phyloP scores from a whole-genome alignment of 2,329 filamentous ascomycete species.

The Claviceps cyperi region DNA sequence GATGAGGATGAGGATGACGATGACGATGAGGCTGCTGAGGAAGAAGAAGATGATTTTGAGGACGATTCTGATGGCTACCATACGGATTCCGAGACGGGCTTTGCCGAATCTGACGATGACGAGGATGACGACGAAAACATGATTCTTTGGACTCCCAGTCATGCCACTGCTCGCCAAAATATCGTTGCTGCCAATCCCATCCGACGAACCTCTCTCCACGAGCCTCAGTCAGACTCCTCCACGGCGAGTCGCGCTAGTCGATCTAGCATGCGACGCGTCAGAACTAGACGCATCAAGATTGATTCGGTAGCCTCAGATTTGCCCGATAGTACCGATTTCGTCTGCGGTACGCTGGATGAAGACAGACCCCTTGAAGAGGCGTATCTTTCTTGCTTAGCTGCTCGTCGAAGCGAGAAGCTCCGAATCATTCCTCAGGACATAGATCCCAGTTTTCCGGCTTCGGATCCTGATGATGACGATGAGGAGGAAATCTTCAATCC shows the following conservation, averaged over 20 bases:
- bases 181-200: slow-evolving; percentile 20
- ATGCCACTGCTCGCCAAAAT: slow-evolving; percentile 22
- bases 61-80: slow-evolving; percentile 56
- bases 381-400: slow-evolving; percentile 73
- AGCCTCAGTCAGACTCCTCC: slow-evolving; percentile 47
- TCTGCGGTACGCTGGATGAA: slow-evolving; percentile 95
- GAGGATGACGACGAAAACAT: slow-evolving; percentile 52
- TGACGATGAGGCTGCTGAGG: slow-evolving; percentile 34
- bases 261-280: slow-evolving; percentile 15
- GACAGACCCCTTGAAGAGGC: slow-evolving; percentile 89
- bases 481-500: slow-evolving; percentile 52
- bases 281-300: slow-evolving; percentile 12
- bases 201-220: slow-evolving; percentile 25
- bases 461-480: slow-evolving; percentile 76
- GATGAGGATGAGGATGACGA: slow-evolving; percentile 29
- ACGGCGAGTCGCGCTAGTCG: slow-evolving; percentile 27
- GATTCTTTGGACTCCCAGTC: slow-evolving; percentile 39
- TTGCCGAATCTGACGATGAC: slow-evolving; percentile 54
- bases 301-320: slow-evolving; percentile 56
- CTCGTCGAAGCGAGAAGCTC: slow-evolving; percentile 68
- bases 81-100: slow-evolving; percentile 56
- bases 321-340: slow-evolving; percentile 95
- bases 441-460: slow-evolving; percentile 92
- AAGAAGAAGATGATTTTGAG: slow-evolving; percentile 35
- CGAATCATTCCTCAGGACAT: slow-evolving; percentile 86